Evolutionary conservation across 129 eudicot genomes (phyloP), one percentile per base, ranked within the genome.

Genomic region (Lactuca sativa): DNA sequence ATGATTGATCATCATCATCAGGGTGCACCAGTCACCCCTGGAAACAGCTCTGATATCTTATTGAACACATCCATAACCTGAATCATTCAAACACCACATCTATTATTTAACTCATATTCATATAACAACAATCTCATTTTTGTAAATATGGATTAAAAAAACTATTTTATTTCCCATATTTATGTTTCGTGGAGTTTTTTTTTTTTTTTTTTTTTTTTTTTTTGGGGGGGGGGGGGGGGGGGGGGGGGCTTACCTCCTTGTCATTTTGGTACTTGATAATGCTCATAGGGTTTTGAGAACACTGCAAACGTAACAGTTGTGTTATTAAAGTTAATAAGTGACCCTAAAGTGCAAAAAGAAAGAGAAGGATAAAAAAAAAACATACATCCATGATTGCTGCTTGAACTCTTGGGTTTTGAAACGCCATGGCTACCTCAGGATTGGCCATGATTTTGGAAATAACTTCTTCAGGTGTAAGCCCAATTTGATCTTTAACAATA

Each of bases 31-130:
- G 88, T 49, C 51, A 78, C 76, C n/a, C 99, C 98, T 5, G 99
- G 99, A 79, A 93, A 93, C 44, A 93, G 97, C 75, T 93, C 90
- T 61, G 92, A 86, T 85, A 93, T 85, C 80, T 85, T 93, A 66
- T 81, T 85, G 84, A 93, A 90, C 15, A 93, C 99, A 74, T 87
- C 95, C 99, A 93, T 93, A 58, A 93, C 99, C 99, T 93, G 89
- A 68, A 58, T 59, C 48, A 71, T 47, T 12, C 51, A 18, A 60
- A 31, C 47, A 41, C 43, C 18, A 34, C 3, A 14, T 4, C 4
- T 4, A 1, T 17, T 64, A 9, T 11, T 64, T 30, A 21, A 44
- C 43, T 11, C 17, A 64, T 43, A 18, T n/a, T 11, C 17, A 64
- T 43, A 21, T 21, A 0, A 21, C 21, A 21, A 21, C 21, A 21